Base-by-base conservation (phyloP, 306 rosid species). In the Erythrophleum fordii region DNA sequence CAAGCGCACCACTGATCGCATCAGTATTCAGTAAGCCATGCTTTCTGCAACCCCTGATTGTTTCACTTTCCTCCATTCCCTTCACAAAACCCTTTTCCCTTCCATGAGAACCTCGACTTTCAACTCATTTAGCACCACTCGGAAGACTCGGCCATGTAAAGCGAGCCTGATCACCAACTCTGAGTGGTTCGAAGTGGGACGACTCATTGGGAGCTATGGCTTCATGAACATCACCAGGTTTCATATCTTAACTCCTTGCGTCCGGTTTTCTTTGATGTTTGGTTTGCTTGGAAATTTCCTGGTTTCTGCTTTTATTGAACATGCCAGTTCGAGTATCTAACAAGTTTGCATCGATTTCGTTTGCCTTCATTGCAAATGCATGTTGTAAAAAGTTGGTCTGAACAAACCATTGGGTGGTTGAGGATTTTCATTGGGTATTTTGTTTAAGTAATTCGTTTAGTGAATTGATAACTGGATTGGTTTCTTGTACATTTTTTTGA, bases 151-250 rank as follows among this genome's bases (percentile, higher is more conserved):
- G 34, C n/a, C 29, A n/a, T 78, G 90, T 46, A 85, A 81, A 56
- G 89, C 92, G 16, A 82, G 70, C 18, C 88, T 93, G 26, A 85
- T 92, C 80, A 82, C 95, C 12, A 75, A 73, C 85, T 86, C 99
- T 11, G 91, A 95, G 46, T 95, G 85, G 37, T 95, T 95, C 85
- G 89, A 93, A 91, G 99, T 95, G 13, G 99, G 99, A 25, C 91
- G 94, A 44, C 86, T 93, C 77, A 82, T 95, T 23, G 99, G 97
- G 11, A 91, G 87, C 91, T 95, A 95, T 77, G 99, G 97, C 77
- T 95, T 95, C 94, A 90, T 95, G 85, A 95, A 95, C 52, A 49
- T 95, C 70, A 93, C 97, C 58, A 95, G 95, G 97, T 90, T 61
- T 29, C 41, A 8, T 66, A 29, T 51, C 45, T 52, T 46, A 3